Base-by-base conservation (phyloP, 1,139 yeast species). In the Debaryomycetaceae sp. region DNA sequence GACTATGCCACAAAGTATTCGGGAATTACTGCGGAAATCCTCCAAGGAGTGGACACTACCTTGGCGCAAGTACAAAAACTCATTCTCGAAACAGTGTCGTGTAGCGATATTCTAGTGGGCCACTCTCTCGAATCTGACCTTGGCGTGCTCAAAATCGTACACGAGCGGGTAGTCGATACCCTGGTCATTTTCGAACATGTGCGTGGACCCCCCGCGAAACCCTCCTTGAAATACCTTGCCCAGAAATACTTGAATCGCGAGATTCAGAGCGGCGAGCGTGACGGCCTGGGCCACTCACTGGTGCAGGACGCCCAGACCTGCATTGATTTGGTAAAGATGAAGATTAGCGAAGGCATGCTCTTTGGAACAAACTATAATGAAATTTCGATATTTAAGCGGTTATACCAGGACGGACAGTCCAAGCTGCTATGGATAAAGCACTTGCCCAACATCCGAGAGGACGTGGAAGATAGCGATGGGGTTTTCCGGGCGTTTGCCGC, bases 301-400 rank as follows among this genome's bases (percentile, higher is more conserved):
- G 65, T 78, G 2, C 95, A 85, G 47, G 98, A 90, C 48, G 82
- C 95, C 5, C 51, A 51, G 23, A 77, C 95, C 0, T 83, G 95
- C 45, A 58, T 87, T 43, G 87, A 83, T 35, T 61, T 90, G 29
- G 72, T 82, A 1, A 74, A 81, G 40, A 42, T 74, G 37, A 86
- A 87, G 44, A 56, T 86, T 11, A 49, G 60, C 4, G 71, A 76
- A 33, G 96, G 96, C 1, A 49, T 54, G 5, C 55, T 65, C 4
- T 80, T 68, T 51, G 97, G 97, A 1, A 51, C 58, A 19, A 62
- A 63, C 32, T 40, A 63, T 27, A 54, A 60, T 34, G 71, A 55
- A 22, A 40, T 44, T 1, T 39, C 58, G 5, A 36, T 61, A 3
- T 52, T 58, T 35, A 47, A 53, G 16, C 45, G 51, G 25, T 37